Evolutionary conservation across 208 protist species (phyloP).

Genomic region (Trichomonas tenax): DNA sequence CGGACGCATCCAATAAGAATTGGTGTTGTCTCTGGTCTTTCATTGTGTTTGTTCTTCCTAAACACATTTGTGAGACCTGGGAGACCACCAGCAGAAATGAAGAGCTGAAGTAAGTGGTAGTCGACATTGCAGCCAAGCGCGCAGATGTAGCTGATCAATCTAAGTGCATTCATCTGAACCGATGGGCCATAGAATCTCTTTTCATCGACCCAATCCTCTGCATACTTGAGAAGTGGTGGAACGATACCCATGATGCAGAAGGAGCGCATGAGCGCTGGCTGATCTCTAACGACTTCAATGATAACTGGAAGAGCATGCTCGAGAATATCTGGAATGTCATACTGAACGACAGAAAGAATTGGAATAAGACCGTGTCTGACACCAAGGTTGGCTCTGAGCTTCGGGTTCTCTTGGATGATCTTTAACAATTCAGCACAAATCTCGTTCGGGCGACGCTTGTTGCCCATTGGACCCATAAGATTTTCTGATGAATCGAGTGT

Average conservation of each 20-base stretch:
- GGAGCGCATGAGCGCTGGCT: background rate
- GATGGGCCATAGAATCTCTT: background rate
- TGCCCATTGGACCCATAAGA: background rate
- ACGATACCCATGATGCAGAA: background rate
- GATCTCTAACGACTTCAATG: background rate
- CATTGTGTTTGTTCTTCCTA: background rate
- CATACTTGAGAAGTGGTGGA: background rate
- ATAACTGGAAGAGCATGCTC: background rate
- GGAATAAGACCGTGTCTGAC: background rate
- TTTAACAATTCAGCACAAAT: background rate
- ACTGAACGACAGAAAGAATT: background rate
- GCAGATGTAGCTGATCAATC: background rate
- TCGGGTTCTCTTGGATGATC: background rate
- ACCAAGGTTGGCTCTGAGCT: background rate
- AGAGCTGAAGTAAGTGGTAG: background rate
- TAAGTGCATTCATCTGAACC: background rate
- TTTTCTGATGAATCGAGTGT: background rate
- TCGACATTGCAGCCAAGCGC: background rate
- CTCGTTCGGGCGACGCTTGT: background rate
- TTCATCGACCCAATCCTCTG: background rate
- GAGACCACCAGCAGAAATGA: background rate
- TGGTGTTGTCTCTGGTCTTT: background rate
- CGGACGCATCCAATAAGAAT: background rate
- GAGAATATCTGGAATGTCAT: background rate
- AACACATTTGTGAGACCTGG: background rate